Evolutionary conservation across 1,284 basidiomycete species (phyloP).

Genomic region (Laetiporus sulphureus): DNA sequence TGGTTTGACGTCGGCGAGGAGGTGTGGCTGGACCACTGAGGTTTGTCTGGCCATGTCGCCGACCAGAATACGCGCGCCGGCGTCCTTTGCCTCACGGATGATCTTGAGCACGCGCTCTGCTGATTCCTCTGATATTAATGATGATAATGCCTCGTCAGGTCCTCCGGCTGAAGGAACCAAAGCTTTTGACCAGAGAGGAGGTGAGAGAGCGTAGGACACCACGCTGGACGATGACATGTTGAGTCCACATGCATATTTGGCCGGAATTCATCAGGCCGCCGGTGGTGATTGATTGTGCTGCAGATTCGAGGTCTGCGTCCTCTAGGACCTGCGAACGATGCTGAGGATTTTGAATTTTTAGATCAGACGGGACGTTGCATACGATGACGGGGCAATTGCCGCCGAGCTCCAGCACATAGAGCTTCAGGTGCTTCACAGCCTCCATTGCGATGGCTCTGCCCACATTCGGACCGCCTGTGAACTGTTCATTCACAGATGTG

Average conservation of each 20-base stretch:
- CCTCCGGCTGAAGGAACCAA: constrained; percentile 30
- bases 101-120: constrained; percentile 42
- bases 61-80: constrained; percentile 45
- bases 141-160: constrained; percentile 23
- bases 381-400: constrained; percentile 65
- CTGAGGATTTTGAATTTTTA: not conserved
- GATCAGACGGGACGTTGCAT: constrained; percentile 32
- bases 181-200: constrained; percentile 29
- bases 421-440: constrained; percentile 13
- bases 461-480: constrained; percentile 12
- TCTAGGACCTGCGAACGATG: constrained; percentile 38
- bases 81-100: constrained; percentile 41
- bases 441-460: constrained; percentile 12
- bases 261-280: constrained; percentile 57
- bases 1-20: constrained; percentile 40
- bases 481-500: constrained; percentile 6
- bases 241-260: constrained; percentile 66
- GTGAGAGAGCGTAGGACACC: constrained; percentile 31
- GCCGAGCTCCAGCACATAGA: constrained; percentile 15
- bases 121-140: constrained; percentile 42
- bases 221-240: constrained; percentile 55
- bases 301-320: constrained; percentile 52
- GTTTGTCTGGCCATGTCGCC: constrained; percentile 37
- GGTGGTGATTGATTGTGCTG: constrained; percentile 44
- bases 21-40: constrained; percentile 46